Evolutionary conservation across 306 rosid species (phyloP).

Genomic region (Argentina anserina): DNA sequence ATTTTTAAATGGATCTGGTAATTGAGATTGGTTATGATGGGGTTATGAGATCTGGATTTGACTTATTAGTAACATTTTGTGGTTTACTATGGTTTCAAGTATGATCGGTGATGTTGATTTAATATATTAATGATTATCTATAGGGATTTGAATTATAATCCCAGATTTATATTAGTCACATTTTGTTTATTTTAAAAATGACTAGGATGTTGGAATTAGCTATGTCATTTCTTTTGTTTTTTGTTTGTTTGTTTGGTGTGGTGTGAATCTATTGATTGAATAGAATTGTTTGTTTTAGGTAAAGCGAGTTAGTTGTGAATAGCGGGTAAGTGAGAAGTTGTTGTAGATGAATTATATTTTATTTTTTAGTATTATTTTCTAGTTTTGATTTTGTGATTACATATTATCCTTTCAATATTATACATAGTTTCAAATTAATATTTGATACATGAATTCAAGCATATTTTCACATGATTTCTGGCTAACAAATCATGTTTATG

Average conservation of each 20-base stretch:
- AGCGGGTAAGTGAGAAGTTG: no score
- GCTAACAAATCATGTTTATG: no score
- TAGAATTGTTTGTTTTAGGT: no score
- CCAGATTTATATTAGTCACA: not conserved
- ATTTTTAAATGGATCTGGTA: conserved; percentile 9
- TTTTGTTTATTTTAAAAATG: not conserved
- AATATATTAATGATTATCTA: not conserved
- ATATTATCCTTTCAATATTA: no score
- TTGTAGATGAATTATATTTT: no score
- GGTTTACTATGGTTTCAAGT: not conserved
- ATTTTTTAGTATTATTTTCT: no score
- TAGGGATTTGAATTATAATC: not conserved
- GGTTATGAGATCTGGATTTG: not conserved
- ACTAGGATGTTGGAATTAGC: not conserved
- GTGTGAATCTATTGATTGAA: no score
- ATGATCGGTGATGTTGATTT: not conserved
- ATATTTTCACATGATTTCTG: no score
- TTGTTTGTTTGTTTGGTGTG: not conserved
- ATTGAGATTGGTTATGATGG: not conserved
- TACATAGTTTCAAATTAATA: no score
- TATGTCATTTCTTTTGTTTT: not conserved
- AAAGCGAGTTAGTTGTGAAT: no score
- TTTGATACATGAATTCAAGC: no score
- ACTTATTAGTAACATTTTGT: not conserved
- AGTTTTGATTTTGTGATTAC: no score